These are phyloP conservation scores for Backusella psychrophila DNA, from an alignment of 192 early-diverging fungal species.

Conservation along the genomic window DNA sequence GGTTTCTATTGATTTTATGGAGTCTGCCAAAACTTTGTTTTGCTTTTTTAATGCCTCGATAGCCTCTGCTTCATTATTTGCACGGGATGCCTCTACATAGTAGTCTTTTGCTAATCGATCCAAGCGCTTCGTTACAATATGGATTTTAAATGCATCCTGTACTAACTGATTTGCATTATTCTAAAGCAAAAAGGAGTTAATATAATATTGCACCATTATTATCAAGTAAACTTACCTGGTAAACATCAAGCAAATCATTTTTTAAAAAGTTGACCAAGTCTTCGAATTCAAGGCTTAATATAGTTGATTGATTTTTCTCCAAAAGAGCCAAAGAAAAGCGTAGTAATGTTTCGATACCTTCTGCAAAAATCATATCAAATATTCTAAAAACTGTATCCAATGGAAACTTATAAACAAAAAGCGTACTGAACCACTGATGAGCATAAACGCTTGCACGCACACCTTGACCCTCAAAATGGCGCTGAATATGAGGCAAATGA, in stretches of 20 bases:
- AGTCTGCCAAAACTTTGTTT: conserved; percentile 61
- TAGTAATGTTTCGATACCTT: conserved; percentile 87
- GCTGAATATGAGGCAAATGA: conserved; percentile 71
- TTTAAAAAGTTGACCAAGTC: conserved; percentile 86
- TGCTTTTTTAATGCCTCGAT: conserved; percentile 61
- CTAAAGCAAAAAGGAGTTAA: conserved; percentile 19
- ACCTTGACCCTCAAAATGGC: conserved; percentile 82
- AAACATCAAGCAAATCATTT: conserved; percentile 83
- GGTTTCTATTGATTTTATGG: conserved; percentile 60
- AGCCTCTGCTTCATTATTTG: conserved; percentile 69
- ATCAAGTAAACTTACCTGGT: conserved; percentile 52
- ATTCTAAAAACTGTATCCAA: conserved; percentile 86
- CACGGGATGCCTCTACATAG: conserved; percentile 59
- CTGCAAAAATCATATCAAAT: conserved; percentile 90
- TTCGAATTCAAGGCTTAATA: conserved; percentile 86
- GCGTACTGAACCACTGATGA: conserved; percentile 98
- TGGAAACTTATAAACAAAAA: conserved; percentile 98
- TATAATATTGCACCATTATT: neutral
- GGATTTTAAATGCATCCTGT: conserved; percentile 76
- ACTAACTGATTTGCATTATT: conserved; percentile 74
- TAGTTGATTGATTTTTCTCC: conserved; percentile 72
- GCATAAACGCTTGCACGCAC: conserved; percentile 94
- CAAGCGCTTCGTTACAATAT: conserved; percentile 66
- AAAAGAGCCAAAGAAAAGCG: conserved; percentile 87
- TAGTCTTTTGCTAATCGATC: conserved; percentile 74